Percentiles rank a stretch among this genome's conserved stretches.
phyloP scores from a whole-genome alignment of 768 basidiomycete species.

The Phaffia tasmanica region DNA sequence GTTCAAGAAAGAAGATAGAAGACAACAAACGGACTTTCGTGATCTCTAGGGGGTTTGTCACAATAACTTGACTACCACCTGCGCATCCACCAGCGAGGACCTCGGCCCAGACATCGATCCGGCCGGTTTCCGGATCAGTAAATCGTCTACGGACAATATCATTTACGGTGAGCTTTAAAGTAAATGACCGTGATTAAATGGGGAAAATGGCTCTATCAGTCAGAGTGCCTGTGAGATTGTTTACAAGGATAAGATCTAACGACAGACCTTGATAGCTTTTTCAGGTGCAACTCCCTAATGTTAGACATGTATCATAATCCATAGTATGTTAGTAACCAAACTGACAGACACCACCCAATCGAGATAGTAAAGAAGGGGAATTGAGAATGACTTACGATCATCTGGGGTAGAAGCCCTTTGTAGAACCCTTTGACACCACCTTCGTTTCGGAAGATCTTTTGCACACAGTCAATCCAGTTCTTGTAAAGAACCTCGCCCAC shows the following conservation, averaged over 20 bases:
- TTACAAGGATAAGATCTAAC: background rate
- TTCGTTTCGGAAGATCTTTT: slow-evolving; percentile 88
- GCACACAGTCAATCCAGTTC: slow-evolving; percentile 87
- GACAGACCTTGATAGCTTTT: slow-evolving; percentile 49
- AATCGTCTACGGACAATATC: slow-evolving; percentile 71
- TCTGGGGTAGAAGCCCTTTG: slow-evolving; percentile 85
- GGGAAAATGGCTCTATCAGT: background rate
- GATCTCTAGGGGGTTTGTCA: slow-evolving; percentile 74
- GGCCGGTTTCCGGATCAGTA: slow-evolving; percentile 90
- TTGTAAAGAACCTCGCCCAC: slow-evolving; percentile 95
- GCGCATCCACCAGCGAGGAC: slow-evolving; percentile 81
- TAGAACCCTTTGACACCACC: slow-evolving; percentile 78
- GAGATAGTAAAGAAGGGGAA: background rate
- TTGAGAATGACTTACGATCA: slow-evolving; percentile 51
- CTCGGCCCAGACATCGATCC: slow-evolving; percentile 86
- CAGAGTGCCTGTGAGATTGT: background rate
- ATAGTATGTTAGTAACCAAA: background rate
- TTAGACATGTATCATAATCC: background rate
- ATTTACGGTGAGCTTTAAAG: slow-evolving; percentile 88
- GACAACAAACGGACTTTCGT: slow-evolving; percentile 29
- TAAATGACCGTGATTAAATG: slow-evolving; percentile 35
- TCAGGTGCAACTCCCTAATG: slow-evolving; percentile 82
- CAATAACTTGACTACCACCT: slow-evolving; percentile 94
- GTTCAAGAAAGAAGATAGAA: no score
- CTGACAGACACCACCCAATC: background rate